A percentile compares a stretch with the other conserved stretches of the same genome.
Conservation (phyloP, 139 green algal genomes). For the Axilococcus clingmanii region DNA sequence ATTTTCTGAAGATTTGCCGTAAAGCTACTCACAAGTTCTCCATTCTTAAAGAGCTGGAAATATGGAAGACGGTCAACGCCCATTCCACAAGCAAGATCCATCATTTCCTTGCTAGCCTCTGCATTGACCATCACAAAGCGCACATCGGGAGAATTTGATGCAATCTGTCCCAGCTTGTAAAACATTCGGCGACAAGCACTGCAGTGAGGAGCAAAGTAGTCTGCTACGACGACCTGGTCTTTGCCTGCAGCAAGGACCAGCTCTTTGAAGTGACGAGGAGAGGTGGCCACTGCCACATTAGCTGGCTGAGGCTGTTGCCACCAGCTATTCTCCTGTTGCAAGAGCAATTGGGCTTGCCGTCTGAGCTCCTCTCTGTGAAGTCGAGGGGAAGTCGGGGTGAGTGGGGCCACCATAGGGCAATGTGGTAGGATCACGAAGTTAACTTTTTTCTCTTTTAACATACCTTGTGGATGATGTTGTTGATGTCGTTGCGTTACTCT, state of each 20-base stretch:
- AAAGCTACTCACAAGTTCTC: constrained; percentile 28
- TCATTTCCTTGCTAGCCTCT: constrained; percentile 16
- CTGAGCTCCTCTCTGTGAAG: too few species aligned
- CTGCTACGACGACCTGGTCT: constrained; percentile 26
- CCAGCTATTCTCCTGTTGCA: constrained; percentile 5
- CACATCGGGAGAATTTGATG: constrained; percentile 30
- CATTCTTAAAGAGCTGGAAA: constrained; percentile 36
- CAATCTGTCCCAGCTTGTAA: constrained; percentile 49
- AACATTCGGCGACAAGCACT: constrained; percentile 31
- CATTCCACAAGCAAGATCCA: constrained; percentile 28
- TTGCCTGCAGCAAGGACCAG: not conserved
- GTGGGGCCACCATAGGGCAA: too few species aligned
- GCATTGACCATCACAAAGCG: constrained; percentile 52
- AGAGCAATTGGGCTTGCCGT: constrained; percentile 1
- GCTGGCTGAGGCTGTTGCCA: not conserved
- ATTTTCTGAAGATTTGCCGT: constrained; percentile 47
- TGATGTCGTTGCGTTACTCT: too few species aligned
- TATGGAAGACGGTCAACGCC: constrained; percentile 39
- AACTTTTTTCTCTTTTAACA: too few species aligned
- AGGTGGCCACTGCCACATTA: constrained; percentile 13
- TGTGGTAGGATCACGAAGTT: too few species aligned
- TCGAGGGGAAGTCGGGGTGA: too few species aligned
- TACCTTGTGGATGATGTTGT: too few species aligned
- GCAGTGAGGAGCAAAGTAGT: constrained; percentile 44
- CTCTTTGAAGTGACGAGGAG: constrained; percentile 9